Conservation (phyloP, 1,284 basidiomycete genomes). For the Ganoderma boninense region DNA sequence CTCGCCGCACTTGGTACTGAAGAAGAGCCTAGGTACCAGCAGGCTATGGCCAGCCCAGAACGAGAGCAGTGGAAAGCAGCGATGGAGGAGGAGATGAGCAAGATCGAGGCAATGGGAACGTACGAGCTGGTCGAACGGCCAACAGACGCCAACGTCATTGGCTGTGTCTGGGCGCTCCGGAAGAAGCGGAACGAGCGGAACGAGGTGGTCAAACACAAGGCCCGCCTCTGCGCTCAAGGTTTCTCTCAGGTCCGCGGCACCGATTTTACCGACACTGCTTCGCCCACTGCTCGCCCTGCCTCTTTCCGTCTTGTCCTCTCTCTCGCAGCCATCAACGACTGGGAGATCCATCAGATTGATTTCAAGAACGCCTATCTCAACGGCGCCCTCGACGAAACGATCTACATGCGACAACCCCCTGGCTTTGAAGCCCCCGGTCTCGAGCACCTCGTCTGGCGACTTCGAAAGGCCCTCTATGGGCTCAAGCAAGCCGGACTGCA, state of each 20-base stretch:
- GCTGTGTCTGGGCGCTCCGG: conserved; percentile 46
- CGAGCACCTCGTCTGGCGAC: conserved; percentile 24
- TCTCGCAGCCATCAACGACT: conserved; percentile 35
- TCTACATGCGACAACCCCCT: conserved; percentile 36
- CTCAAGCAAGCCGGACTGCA: conserved; percentile 35
- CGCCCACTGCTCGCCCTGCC: conserved; percentile 44
- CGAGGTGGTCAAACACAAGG: conserved; percentile 45
- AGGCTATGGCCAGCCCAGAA: no score
- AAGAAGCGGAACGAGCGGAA: conserved; percentile 47
- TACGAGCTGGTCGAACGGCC: no score
- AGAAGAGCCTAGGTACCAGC: no score
- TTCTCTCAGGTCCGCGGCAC: conserved; percentile 50
- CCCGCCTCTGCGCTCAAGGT: conserved; percentile 50
- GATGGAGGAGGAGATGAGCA: no score
- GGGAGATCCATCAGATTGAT: conserved; percentile 44
- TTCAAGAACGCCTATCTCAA: conserved; percentile 43
- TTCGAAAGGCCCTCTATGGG: conserved; percentile 35
- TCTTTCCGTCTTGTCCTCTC: conserved; percentile 46
- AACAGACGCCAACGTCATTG: conserved; percentile 30
- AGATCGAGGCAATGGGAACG: no score
- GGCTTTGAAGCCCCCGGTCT: conserved; percentile 30
- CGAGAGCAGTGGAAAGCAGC: no score
- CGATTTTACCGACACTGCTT: conserved; percentile 51
- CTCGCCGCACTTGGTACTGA: no score
- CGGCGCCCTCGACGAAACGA: conserved; percentile 34